phyloP scores from a whole-genome alignment of 352 stramenopile genomes.

The Globisporangium viniferum region DNA sequence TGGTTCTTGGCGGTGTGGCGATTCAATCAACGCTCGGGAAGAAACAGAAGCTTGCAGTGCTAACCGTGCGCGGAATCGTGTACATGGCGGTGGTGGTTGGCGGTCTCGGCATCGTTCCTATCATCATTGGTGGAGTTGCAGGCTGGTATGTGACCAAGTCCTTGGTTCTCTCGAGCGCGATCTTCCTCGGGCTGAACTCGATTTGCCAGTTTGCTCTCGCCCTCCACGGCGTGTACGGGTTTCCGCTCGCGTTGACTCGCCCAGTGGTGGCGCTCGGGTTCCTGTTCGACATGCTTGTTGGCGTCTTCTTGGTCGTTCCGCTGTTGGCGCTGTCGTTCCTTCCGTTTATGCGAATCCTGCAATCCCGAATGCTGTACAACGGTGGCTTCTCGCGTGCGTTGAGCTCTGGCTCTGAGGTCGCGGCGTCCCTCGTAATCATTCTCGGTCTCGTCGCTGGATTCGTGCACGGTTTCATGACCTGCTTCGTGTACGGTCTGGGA shows the following conservation, averaged over 20 bases:
- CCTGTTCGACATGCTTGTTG: conserved; percentile 84
- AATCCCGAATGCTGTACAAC: conserved; percentile 88
- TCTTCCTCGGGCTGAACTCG: conserved; percentile 66
- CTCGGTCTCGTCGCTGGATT: conserved; percentile 75
- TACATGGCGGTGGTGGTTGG: conserved; percentile 76
- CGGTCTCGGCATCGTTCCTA: conserved; percentile 44
- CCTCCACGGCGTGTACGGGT: conserved; percentile 58
- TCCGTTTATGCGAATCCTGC: conserved; percentile 84
- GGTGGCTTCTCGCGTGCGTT: conserved; percentile 77
- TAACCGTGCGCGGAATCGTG: conserved; percentile 56
- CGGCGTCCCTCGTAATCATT: conserved; percentile 74
- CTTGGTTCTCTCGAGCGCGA: conserved; percentile 61
- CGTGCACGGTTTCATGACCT: conserved; percentile 71
- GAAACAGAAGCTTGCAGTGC: conserved; percentile 55
- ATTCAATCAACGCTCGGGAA: conserved; percentile 45
- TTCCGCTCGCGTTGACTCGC: conserved; percentile 65
- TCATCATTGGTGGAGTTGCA: conserved; percentile 51
- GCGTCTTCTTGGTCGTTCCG: conserved; percentile 73
- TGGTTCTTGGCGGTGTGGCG: conserved; percentile 55
- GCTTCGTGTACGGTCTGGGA: conserved; percentile 63
- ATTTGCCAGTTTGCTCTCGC: conserved; percentile 74
- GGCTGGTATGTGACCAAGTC: conserved; percentile 65
- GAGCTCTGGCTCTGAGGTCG: conserved; percentile 78
- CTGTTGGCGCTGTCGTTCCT: conserved; percentile 71
- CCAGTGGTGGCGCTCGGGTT: conserved; percentile 76